Evolutionary conservation across 805 yeast genomes (phyloP), one percentile per base, ranked within the genome.

Genomic region (Candida arabinofermentans): DNA sequence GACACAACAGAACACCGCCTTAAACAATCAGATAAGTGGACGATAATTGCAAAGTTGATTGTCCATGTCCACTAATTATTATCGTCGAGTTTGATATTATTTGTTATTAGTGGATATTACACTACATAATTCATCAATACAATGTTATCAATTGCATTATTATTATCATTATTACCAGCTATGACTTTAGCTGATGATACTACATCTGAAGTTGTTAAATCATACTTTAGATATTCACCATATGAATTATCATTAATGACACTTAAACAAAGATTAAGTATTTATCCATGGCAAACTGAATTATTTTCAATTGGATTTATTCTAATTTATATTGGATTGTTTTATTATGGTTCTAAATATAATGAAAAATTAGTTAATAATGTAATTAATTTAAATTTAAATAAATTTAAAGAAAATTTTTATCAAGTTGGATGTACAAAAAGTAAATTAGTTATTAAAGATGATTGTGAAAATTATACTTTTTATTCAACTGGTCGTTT

Each of bases 401-500:
- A 72, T 1, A 75, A 72, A 8, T 70, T 90, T 44, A 68, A 72
- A 34, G 73, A 74, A 30, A 83, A 90, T 60, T 93, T 93, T 60
- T 77, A 71, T 54, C 89, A 84, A 59, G 90, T 83, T 45, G 96
- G 96, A 47, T 77, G 72, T 27, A 57, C 69, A 6, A 42, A 57
- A 30, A 66, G 64, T 18, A 61, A 69, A 42, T 64, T 78, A 54
- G 70, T 72, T 48, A 69, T 80, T 51, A 73, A 77, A 61, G 95
- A 84, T 57, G 75, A 79, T 37, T 67, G 81, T 21, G 81, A 83
- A 53, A 68, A 72, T 45, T 87, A 65, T 62, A 65, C 70, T 9
- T 70, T 86, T 27, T 93, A 87, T 61, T 95, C 96, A 33, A 76
- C 96, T 43, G 99, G 99, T 47, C 81, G 99, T 63, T 69, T 78